Base-by-base conservation (phyloP, 2,329 filamentous ascomycete species). In the Cercospora sesami region DNA sequence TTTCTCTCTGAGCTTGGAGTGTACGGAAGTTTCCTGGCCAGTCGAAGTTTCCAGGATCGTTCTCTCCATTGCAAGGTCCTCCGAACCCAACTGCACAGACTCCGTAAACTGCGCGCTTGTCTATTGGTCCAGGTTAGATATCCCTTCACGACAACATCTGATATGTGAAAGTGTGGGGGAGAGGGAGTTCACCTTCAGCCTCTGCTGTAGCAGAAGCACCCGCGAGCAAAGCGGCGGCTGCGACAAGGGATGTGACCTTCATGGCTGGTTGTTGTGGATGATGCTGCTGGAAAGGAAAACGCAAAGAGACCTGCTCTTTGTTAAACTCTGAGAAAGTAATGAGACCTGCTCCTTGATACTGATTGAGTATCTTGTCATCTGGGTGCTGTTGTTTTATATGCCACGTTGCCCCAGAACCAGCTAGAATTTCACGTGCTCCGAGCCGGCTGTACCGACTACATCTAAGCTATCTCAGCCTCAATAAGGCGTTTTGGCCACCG, bases 201-300 rank as follows among this genome's bases (percentile, higher is more conserved):
- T n/a, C 26, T 18, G 28, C 53, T n/a, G 53, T 31, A 58, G 23
- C 26, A 5, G 55, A 58, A 30, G 55, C 28, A 18, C 55, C 55
- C 16, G 31, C 55, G n/a, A 58, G 55, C 14, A 58, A 36, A n/a
- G 55, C 55, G 55, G 31, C 28, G 5, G 16, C 55, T 23, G 55
- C 55, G 55, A 58, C 3, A 28, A 36, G 16, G n/a, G 28, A 33
- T 59, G 55, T 59, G 55, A 59, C n/a, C 55, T 59, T 59, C 30
- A 33, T 33, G 16, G 14, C 21, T 36, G 28, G 6, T 21, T 58
- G 12, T 18, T 18, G 55, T 33, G 16, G 18, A 26, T 14, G 1
- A 5, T 23, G 48, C 1, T 26, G 21, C 3, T 26, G 2, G 16
- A 14, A 7, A 53, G 10, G 48, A 53, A 10, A 10, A 53, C 14